Evolutionary conservation across 495 filamentous ascomycete species (phyloP), one percentile per base, ranked within the genome.

Genomic region (Neurospora sp.): DNA sequence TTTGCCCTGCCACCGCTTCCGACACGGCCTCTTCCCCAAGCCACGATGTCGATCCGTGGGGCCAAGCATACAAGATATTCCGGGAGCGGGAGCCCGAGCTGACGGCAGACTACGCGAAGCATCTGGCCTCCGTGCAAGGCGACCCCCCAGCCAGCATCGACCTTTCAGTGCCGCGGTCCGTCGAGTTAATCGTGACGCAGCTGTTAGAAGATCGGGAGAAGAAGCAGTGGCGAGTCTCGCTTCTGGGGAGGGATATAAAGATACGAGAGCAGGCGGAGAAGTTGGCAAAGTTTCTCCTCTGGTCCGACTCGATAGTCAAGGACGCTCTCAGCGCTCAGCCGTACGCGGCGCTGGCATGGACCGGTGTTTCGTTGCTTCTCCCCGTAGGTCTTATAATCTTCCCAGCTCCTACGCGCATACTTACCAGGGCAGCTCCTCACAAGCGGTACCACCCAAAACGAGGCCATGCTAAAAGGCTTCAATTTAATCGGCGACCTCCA

Each of bases 341-440:
- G 16, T 81, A 79, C 68, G 75, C 79, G 14, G 79, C 78, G 61
- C 70, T 81, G 41, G 80, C 78, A 10, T 81, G 76, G 80, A 77
- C 78, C 38, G 80, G 77, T 16, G 76, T 79, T 53, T 77, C 74
- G 22, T 65, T 81, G 27, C 74, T 81, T 27, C 74, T 81, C 42
- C 74, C 79, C 11, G 77, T 78, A 76, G 71, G 77, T 77, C 18
- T 48, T 42, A 70, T 20, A 31, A 72, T 71, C 37, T 35, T 42
- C 42, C 71, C 71, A 44, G 4, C 71, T 73, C 39, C 68, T 44
- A 39, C 2, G 12, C 41, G 41, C 0, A 42, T 42, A 0, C 12
- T 42, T 42, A 42, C 41, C 12, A 1, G 41, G 0, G 41, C 72
- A 81, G 69, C 74, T 82, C 69, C 70, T 82, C 37, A 74, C 72